A percentile compares a stretch with the other conserved stretches of the same genome.
Conservation (phyloP, 2,329 filamentous ascomycete species). For the Fusarium tupiense region DNA sequence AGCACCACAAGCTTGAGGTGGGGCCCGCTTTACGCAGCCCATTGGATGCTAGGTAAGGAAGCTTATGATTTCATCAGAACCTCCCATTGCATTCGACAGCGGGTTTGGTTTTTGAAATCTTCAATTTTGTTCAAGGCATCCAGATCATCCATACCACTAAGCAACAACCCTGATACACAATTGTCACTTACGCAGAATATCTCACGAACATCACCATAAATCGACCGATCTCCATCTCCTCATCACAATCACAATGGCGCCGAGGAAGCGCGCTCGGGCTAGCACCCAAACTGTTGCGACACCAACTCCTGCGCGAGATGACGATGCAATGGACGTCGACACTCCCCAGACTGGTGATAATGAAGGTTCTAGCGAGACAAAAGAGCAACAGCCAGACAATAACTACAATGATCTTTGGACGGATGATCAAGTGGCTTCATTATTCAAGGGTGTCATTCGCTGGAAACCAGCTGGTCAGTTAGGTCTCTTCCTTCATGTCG, state of each 20-base stretch:
- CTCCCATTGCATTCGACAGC: not conserved
- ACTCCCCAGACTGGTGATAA: constrained; percentile 65
- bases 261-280: constrained; percentile 72
- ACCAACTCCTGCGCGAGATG: constrained; percentile 62
- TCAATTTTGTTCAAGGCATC: constrained; percentile 2
- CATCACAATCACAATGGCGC: constrained; percentile 64
- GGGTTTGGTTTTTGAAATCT: not conserved
- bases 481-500: not conserved
- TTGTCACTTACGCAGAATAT: not conserved
- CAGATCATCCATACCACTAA: not conserved
- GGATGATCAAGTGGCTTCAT: constrained; percentile 90
- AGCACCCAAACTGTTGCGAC: constrained; percentile 65
- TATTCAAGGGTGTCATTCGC: constrained; percentile 91
- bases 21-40: not conserved
- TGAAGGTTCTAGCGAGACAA: constrained; percentile 30
- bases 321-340: constrained; percentile 70
- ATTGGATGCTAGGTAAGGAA: not conserved
- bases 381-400: constrained; percentile 35
- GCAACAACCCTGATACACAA: not conserved
- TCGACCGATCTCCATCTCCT: not conserved
- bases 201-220: not conserved
- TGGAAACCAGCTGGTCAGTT: constrained; percentile 91
- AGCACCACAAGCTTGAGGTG: not conserved
- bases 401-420: constrained; percentile 80
- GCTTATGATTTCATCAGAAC: constrained; percentile 27